These are phyloP conservation scores for Acmispon strigosus DNA, from an alignment of 306 rosid species.

Conservation along the genomic window DNA sequence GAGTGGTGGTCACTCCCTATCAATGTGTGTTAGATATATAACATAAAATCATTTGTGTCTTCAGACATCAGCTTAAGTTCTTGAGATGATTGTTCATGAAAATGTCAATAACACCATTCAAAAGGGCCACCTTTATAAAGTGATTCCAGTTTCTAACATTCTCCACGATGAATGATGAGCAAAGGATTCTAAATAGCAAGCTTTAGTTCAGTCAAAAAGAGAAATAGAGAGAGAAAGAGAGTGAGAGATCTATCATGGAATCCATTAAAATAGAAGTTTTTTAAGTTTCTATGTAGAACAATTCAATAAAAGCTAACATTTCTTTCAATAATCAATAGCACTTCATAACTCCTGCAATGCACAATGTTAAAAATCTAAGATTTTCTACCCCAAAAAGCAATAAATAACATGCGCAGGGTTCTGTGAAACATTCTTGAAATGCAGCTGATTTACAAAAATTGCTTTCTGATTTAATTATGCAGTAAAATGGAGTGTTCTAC, in stretches of 20 bases:
- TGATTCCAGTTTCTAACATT: conserved; percentile 7
- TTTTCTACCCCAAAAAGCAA: background rate
- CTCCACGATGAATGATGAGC: background rate
- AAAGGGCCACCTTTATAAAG: background rate
- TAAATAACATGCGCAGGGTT: background rate
- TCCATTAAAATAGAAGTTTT: background rate
- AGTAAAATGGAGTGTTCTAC: background rate
- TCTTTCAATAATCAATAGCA: background rate
- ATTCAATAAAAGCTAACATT: conserved; percentile 1
- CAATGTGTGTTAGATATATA: no score
- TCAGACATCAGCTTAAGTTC: no score
- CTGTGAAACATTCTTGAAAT: background rate
- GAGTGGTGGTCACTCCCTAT: no score
- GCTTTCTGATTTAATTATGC: background rate
- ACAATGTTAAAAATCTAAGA: background rate
- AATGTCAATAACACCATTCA: background rate
- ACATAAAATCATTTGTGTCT: no score
- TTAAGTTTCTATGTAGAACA: background rate
- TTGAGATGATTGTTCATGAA: background rate
- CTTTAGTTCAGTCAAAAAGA: background rate
- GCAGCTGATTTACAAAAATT: background rate
- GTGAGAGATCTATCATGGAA: background rate
- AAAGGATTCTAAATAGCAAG: background rate
- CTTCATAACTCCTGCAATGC: background rate
- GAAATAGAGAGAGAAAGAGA: background rate